Percentiles rank a stretch among this genome's conserved stretches.
Evolutionary conservation across 495 filamentous ascomycete species (phyloP).

Genomic region (Podospora anserina): DNA sequence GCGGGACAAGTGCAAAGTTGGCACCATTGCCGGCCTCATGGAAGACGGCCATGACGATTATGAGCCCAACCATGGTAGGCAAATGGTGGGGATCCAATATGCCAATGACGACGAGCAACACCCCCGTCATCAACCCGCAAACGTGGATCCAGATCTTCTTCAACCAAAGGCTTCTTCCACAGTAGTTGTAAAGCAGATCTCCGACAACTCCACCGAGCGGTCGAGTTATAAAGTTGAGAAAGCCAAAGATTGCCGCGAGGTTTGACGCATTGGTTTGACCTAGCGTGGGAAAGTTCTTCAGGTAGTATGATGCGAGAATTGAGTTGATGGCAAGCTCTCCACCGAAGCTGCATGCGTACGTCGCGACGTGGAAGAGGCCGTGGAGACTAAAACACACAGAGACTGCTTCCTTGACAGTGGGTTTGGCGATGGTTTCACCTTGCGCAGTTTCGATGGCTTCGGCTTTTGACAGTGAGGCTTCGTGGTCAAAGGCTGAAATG

Average conservation of each 20-base stretch:
- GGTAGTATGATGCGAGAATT: conserved; percentile 76
- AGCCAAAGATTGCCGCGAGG: conserved; percentile 89
- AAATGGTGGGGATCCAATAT: conserved; percentile 56
- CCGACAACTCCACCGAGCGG: conserved; percentile 70
- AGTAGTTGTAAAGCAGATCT: conserved; percentile 66
- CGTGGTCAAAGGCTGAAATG: background rate
- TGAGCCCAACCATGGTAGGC: conserved; percentile 70
- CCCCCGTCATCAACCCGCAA: conserved; percentile 62
- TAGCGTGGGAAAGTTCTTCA: conserved; percentile 69
- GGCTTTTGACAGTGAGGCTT: background rate
- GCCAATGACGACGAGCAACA: conserved; percentile 69
- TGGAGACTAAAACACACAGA: conserved; percentile 54
- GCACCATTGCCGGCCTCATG: conserved; percentile 80
- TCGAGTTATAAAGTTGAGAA: conserved; percentile 74
- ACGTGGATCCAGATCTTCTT: conserved; percentile 73
- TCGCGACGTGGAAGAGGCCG: conserved; percentile 61
- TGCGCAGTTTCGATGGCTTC: conserved; percentile 49
- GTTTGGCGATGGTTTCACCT: conserved; percentile 63
- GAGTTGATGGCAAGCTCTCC: conserved; percentile 83
- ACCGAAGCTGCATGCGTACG: conserved; percentile 86
- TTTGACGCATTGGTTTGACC: conserved; percentile 68
- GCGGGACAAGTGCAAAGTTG: conserved; percentile 81
- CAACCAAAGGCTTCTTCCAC: conserved; percentile 58
- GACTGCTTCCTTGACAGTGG: conserved; percentile 58
- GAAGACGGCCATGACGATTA: conserved; percentile 73